A percentile compares a stretch with the other conserved stretches of the same genome.
Evolutionary conservation across 495 filamentous ascomycete species (phyloP).

Genomic region (Cairneyella variabilis): DNA sequence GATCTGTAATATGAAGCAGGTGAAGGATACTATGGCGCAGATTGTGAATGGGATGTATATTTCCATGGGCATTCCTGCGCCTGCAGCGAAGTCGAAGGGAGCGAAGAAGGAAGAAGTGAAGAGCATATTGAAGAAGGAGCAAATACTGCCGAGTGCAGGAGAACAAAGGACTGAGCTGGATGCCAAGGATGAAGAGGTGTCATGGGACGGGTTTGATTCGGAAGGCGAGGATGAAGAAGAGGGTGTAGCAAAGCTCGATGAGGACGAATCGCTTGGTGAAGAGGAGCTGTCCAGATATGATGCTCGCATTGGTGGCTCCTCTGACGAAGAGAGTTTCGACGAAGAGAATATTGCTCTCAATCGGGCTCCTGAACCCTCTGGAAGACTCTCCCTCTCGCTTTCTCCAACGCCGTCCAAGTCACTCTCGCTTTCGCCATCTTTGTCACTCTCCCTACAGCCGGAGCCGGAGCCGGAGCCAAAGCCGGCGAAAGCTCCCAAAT

Average conservation of each 20-base stretch:
- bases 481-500: neutral
- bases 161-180: too few relatives aligned
- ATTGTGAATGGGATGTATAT: constrained; percentile 59
- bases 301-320: constrained; percentile 30
- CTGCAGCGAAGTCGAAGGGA: constrained; percentile 23
- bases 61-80: constrained; percentile 51
- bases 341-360: constrained; percentile 18
- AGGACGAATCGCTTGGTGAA: constrained; percentile 32
- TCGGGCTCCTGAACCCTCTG: constrained; percentile 2
- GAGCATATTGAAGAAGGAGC: constrained; percentile 17
- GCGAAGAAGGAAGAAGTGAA: constrained; percentile 27
- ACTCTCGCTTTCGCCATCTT: constrained; percentile 27
- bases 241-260: constrained; percentile 23
- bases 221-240: constrained; percentile 11
- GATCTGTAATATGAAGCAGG: constrained; percentile 71
- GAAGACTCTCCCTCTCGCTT: constrained; percentile 18
- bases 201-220: constrained; percentile 23
- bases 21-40: constrained; percentile 62
- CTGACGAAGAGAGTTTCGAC: constrained; percentile 25
- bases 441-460: constrained; percentile 38
- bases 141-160: constrained; percentile 14
- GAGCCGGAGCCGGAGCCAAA: constrained; percentile 29
- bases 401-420: constrained; percentile 17
- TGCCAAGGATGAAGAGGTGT: constrained; percentile 14
- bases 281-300: constrained; percentile 32